phyloP scores from a whole-genome alignment of 345 rosid species.

The Mallotus nudiflorus region DNA sequence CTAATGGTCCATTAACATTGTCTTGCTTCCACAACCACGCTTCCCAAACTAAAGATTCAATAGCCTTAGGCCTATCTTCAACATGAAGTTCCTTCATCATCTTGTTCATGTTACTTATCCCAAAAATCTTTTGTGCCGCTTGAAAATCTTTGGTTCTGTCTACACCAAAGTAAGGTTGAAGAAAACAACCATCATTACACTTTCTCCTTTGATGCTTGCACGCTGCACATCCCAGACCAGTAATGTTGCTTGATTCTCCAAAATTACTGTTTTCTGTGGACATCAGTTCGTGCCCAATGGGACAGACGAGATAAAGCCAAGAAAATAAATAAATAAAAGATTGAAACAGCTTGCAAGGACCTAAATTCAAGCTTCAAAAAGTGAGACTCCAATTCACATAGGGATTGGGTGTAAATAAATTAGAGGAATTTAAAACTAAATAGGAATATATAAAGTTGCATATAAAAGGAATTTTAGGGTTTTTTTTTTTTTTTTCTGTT shows the following conservation, averaged over 20 bases:
- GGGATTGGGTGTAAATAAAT: too few relatives aligned
- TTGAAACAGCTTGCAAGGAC: too few relatives aligned
- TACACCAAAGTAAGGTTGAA: slow-evolving; percentile 24
- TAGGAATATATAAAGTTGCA: too few relatives aligned
- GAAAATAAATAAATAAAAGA: neutral
- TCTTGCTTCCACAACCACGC: slow-evolving; percentile 29
- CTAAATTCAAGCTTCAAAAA: too few relatives aligned
- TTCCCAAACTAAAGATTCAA: slow-evolving; percentile 38
- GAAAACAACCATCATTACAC: slow-evolving; percentile 26
- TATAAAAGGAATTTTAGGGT: too few relatives aligned
- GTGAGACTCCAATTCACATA: too few relatives aligned
- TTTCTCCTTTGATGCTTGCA: slow-evolving; percentile 37
- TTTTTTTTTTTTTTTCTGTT: too few relatives aligned
- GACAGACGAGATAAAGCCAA: neutral
- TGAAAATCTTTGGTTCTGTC: slow-evolving; percentile 5
- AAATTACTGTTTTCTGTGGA: neutral
- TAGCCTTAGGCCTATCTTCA: slow-evolving; percentile 6
- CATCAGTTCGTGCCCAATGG: neutral
- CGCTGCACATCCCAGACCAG: slow-evolving; percentile 30
- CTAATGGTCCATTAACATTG: slow-evolving; percentile 29
- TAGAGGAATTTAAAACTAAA: too few relatives aligned
- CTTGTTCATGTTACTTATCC: slow-evolving; percentile 20
- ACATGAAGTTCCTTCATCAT: neutral
- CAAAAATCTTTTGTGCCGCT: slow-evolving; percentile 25
- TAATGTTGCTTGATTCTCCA: slow-evolving; percentile 1